phyloP scores from a whole-genome alignment of 768 basidiomycete genomes.

The Lepiota venenata region DNA sequence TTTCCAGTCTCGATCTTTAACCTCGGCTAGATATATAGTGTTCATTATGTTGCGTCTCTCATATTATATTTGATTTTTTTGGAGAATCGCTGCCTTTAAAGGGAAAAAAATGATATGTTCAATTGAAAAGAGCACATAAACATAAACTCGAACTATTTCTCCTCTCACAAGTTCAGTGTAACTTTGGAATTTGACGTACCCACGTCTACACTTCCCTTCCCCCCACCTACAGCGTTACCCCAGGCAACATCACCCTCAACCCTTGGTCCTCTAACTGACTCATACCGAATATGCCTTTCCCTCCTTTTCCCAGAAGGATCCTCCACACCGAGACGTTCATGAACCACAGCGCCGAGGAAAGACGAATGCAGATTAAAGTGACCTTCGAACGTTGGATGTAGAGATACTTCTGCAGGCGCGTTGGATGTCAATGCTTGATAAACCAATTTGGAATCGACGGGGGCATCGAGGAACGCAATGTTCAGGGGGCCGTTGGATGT shows the following conservation, averaged over 20 bases:
- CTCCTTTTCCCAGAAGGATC: constrained; percentile 4
- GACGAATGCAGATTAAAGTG: background rate
- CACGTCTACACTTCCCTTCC: constrained; percentile 4
- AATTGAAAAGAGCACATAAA: no score
- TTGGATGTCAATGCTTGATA: constrained; percentile 1
- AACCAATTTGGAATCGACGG: background rate
- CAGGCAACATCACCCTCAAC: constrained; percentile 4
- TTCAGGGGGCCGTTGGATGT: constrained; percentile 1
- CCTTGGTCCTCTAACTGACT: background rate
- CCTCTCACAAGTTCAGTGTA: background rate
- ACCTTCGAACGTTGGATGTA: constrained; percentile 10
- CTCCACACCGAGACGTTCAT: background rate
- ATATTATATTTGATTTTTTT: no score
- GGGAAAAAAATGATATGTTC: no score
- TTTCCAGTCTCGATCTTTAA: no score
- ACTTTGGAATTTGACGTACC: background rate
- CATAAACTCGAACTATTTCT: no score
- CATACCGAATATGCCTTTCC: background rate
- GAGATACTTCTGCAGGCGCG: background rate
- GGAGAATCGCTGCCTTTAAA: no score
- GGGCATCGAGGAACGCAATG: constrained; percentile 3
- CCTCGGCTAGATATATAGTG: no score
- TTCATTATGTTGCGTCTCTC: no score
- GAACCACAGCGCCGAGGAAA: background rate
- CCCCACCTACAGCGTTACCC: background rate